Base-by-base conservation (phyloP, 441 rosid species). In the Metrosideros polymorpha region DNA sequence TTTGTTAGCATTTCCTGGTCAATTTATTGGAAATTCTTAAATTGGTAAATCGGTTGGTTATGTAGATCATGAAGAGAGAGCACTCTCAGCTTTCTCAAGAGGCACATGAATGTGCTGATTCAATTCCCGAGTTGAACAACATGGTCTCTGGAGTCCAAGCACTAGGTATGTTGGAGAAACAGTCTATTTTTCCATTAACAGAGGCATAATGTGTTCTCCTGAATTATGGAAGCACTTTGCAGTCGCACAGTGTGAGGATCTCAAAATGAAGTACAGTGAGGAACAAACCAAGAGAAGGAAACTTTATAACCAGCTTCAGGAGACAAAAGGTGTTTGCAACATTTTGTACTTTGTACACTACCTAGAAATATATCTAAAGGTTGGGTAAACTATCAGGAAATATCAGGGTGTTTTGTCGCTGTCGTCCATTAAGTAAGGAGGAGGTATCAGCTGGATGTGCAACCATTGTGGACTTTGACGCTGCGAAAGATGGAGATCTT, bases 161-260 rank as follows among this genome's bases (percentile, higher is more conserved):
- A 87, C 88, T 96, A 57, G 95, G 98, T 96, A 93, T 85, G 92
- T 89, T 85, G 85, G 84, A 51, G 30, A 51, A 54, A 77, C 45
- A 29, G 39, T 55, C 59, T 15, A 14, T 32, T 54, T 87, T 54
- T 84, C 71, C 45, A n/a, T 55, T 47, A 50, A 52, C 84, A 51
- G 56, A 27, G 59, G 10, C 84, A 51, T 7, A 19, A 32, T 51
- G 47, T 83, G 42, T 83, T 55, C 63, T 29, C 63, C 55, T 83
- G 61, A 83, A 52, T 71, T 39, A 91, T 86, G 39, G 51, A 57
- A 63, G 89, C 29, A 17, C 86, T 66, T 76, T 89, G 91, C 92
- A 97, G 99, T 97, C 88, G 92, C 89, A 47, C 98, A 94, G 87
- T 95, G 98, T 90, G 97, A 97, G 91, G 98, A 97, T 85, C 94